Percentiles rank a stretch among this genome's conserved stretches.
Evolutionary conservation across 2,329 filamentous ascomycete species (phyloP).

Genomic region (Celoporthe dispersa): DNA sequence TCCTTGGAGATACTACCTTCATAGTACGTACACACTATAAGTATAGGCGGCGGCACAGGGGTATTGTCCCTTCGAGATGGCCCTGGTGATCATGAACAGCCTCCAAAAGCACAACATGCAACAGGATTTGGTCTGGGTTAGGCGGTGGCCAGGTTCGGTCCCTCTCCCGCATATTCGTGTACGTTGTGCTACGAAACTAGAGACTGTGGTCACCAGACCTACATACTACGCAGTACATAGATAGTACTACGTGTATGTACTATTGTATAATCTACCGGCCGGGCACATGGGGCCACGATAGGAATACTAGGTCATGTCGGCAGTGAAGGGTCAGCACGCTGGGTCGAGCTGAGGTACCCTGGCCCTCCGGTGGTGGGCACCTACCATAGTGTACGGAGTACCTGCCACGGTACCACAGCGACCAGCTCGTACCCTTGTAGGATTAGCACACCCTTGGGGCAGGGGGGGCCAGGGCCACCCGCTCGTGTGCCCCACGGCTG

Average conservation of each 20-base stretch:
- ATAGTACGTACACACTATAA: not conserved
- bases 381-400: not conserved
- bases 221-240: not conserved
- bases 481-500: conserved; percentile 1
- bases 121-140: not conserved
- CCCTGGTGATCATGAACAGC: too few relatives aligned
- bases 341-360: conserved; percentile 1
- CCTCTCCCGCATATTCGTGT: not conserved
- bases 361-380: not conserved
- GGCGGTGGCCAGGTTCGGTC: not conserved
- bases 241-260: not conserved
- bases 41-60: not conserved
- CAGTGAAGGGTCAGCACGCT: not conserved
- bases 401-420: not conserved
- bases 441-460: not conserved
- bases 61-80: too few relatives aligned
- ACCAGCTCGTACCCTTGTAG: too few relatives aligned
- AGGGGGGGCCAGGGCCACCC: not conserved
- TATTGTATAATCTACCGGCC: not conserved
- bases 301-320: not conserved
- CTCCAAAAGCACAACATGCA: not conserved
- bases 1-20: too few relatives aligned
- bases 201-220: not conserved
- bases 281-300: not conserved
- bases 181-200: not conserved